These are phyloP conservation scores for Fusarium udum DNA, from an alignment of 2,329 filamentous ascomycete genomes.

Conservation along the genomic window DNA sequence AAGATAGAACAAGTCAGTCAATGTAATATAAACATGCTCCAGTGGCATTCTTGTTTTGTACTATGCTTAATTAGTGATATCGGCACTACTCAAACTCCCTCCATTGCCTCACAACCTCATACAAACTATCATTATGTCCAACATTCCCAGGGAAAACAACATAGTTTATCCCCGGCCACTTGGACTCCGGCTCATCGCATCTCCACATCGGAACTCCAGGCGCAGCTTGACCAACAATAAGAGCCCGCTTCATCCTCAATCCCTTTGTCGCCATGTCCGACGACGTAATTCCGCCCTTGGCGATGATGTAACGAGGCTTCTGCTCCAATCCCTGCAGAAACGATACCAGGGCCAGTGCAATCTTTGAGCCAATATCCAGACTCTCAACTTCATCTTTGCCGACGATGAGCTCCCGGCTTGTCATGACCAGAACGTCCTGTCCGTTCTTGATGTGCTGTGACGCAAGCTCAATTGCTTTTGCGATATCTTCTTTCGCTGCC, in stretches of 20 bases:
- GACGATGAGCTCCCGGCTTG: constrained; percentile 61
- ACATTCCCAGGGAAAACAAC: constrained; percentile 23
- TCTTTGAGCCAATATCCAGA: constrained; percentile 62
- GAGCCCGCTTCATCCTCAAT: constrained; percentile 61
- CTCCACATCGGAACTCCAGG: constrained; percentile 68
- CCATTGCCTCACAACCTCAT: constrained; percentile 15
- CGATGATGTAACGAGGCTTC: constrained; percentile 65
- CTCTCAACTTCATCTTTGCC: constrained; percentile 58
- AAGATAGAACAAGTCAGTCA: not conserved
- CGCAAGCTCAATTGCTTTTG: constrained; percentile 45
- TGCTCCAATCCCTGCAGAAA: constrained; percentile 58
- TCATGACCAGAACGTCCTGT: constrained; percentile 67
- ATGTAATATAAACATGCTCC: no score
- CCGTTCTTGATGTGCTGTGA: constrained; percentile 54
- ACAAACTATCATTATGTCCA: constrained; percentile 9
- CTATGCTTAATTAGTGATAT: no score
- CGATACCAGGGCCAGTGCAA: constrained; percentile 61
- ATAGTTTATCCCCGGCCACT: constrained; percentile 47
- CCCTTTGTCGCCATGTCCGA: constrained; percentile 68
- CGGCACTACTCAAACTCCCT: constrained; percentile 1
- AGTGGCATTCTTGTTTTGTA: no score
- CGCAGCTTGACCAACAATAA: constrained; percentile 65
- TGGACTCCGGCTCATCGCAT: constrained; percentile 62
- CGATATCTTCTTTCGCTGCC: constrained; percentile 45
- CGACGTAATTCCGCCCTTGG: constrained; percentile 68